Percentiles rank a stretch among this genome's conserved stretches.
Evolutionary conservation across 805 yeast genomes (phyloP).

Genomic region (Lachancea sp.): DNA sequence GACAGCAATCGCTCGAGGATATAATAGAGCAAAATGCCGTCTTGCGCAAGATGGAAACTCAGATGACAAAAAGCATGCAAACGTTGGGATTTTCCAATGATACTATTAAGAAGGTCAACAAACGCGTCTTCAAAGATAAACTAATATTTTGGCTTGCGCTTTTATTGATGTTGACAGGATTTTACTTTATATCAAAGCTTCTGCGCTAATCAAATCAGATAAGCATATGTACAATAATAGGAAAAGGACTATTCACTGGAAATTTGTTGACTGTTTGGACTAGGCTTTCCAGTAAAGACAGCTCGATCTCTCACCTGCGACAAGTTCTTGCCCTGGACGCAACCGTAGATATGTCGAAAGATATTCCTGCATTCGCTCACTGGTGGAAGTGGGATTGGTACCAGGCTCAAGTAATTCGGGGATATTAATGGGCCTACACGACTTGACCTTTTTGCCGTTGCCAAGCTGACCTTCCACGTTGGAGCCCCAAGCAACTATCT

Average conservation of each 20-base stretch:
- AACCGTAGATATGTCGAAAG: slow-evolving; percentile 45
- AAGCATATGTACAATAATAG: slow-evolving; percentile 1
- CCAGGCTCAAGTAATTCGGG: slow-evolving; percentile 57
- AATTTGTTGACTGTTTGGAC: slow-evolving; percentile 4
- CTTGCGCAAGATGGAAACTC: slow-evolving; percentile 51
- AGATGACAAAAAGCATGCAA: slow-evolving; percentile 59
- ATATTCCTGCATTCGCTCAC: slow-evolving; percentile 20
- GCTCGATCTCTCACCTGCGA: slow-evolving; percentile 56
- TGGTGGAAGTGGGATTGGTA: slow-evolving; percentile 11
- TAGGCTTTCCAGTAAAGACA: slow-evolving; percentile 51
- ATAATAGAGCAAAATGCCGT: slow-evolving; percentile 77
- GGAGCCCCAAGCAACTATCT: slow-evolving; percentile 76
- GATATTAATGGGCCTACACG: slow-evolving; percentile 45
- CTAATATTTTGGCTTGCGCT: slow-evolving; percentile 78
- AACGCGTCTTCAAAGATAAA: slow-evolving; percentile 79
- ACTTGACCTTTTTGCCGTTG: slow-evolving; percentile 63
- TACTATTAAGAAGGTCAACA: slow-evolving; percentile 74
- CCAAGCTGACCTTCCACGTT: slow-evolving; percentile 82
- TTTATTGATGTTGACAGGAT: slow-evolving; percentile 50
- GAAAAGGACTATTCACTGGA: background rate
- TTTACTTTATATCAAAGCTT: slow-evolving; percentile 60
- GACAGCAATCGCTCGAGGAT: slow-evolving; percentile 77
- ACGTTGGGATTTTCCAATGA: slow-evolving; percentile 84
- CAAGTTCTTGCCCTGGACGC: slow-evolving; percentile 47
- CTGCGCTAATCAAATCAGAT: slow-evolving; percentile 38